These are phyloP conservation scores for Mortierella polycephala DNA, from an alignment of 371 early-diverging fungal species.

Conservation along the genomic window DNA sequence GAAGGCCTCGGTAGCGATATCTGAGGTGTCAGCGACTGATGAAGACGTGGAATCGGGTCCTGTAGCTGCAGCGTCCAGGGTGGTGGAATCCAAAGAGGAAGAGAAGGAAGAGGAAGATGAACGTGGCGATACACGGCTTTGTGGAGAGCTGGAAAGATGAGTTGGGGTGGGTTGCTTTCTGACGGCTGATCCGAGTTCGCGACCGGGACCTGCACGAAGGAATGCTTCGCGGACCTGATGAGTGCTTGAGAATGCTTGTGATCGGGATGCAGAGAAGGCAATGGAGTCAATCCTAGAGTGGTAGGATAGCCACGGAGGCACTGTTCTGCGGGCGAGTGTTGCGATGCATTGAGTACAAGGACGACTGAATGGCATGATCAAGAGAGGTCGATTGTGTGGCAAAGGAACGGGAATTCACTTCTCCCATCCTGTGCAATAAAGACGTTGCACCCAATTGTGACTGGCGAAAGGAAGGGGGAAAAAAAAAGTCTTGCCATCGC, in stretches of 20 bases:
- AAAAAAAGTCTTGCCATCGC: neutral
- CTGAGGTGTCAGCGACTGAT: neutral
- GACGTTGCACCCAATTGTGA: neutral
- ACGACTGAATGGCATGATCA: neutral
- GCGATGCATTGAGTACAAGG: slow-evolving; percentile 12
- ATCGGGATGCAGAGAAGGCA: neutral
- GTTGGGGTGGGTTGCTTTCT: neutral
- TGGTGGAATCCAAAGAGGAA: neutral
- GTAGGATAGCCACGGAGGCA: neutral
- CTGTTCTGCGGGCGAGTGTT: slow-evolving; percentile 4
- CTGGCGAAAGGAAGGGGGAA: neutral
- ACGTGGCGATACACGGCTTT: too few relatives aligned
- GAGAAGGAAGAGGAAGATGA: neutral
- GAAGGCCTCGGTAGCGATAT: neutral
- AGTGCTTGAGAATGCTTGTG: slow-evolving; percentile 9
- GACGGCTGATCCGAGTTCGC: slow-evolving; percentile 7
- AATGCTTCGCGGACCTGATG: slow-evolving; percentile 26
- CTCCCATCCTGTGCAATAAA: too few relatives aligned
- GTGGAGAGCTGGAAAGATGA: too few relatives aligned
- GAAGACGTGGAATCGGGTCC: neutral
- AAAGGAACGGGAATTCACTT: too few relatives aligned
- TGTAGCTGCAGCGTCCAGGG: neutral
- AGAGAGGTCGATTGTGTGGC: neutral
- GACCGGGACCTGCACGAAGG: slow-evolving; percentile 33
- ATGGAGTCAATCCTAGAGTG: neutral